These are phyloP conservation scores for Mycena sp. DNA, from an alignment of 1,284 basidiomycete species.

Conservation along the genomic window DNA sequence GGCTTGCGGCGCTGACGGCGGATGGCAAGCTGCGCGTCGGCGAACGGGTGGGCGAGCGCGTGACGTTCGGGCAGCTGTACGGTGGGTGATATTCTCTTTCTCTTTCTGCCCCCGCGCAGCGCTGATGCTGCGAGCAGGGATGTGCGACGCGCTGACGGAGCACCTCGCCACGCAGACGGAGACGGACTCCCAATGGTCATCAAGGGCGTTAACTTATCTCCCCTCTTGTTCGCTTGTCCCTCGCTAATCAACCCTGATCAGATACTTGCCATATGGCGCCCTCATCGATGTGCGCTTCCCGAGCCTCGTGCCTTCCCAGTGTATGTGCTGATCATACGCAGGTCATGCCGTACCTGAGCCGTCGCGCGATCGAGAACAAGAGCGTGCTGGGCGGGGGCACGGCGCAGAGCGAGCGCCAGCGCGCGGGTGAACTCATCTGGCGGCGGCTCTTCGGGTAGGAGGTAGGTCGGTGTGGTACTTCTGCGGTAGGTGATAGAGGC, in stretches of 20 bases:
- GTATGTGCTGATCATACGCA: conserved; percentile 18
- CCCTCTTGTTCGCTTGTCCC: not conserved
- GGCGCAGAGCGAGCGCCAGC: conserved; percentile 65
- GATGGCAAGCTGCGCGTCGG: conserved; percentile 48
- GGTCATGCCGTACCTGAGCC: conserved; percentile 76
- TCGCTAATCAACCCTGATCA: conserved; percentile 30
- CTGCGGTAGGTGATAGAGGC: too few species aligned
- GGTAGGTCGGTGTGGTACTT: too few species aligned
- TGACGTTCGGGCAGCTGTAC: conserved; percentile 85
- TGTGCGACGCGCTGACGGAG: conserved; percentile 85
- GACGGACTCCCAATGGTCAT: conserved; percentile 74
- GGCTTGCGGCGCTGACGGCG: conserved; percentile 54
- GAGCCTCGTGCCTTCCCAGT: conserved; percentile 4
- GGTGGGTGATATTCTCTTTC: conserved; percentile 56
- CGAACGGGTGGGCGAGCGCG: conserved; percentile 66
- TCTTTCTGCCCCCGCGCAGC: not conserved
- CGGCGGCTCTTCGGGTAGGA: too few species aligned
- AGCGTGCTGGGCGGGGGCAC: conserved; percentile 61
- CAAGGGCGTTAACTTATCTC: conserved; percentile 58
- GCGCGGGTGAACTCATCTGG: too few species aligned
- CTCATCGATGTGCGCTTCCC: conserved; percentile 62
- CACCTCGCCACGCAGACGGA: conserved; percentile 68
- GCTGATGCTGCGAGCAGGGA: conserved; percentile 56
- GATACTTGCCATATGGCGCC: conserved; percentile 87
- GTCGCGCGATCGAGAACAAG: conserved; percentile 82